These are phyloP conservation scores for Colletotrichum tofieldiae DNA, from an alignment of 2,329 filamentous ascomycete genomes.

Conservation along the genomic window DNA sequence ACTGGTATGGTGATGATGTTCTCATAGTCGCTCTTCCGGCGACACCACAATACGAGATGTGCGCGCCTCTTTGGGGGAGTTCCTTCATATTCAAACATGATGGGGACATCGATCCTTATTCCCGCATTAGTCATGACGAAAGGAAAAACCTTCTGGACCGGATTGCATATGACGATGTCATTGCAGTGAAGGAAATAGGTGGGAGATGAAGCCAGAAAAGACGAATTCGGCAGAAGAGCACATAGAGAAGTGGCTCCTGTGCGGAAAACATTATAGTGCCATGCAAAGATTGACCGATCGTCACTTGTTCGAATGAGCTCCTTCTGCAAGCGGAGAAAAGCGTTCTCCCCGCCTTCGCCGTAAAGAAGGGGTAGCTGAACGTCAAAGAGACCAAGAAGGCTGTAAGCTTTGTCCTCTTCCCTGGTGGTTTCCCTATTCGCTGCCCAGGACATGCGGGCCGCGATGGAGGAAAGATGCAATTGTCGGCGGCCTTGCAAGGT, in stretches of 20 bases:
- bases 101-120: background rate
- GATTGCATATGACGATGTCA: background rate
- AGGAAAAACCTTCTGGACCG: background rate
- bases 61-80: background rate
- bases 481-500: background rate
- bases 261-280: background rate
- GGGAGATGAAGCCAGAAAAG: background rate
- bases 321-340: conserved; percentile 47
- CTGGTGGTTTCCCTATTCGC: background rate
- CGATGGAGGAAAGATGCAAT: conserved; percentile 33
- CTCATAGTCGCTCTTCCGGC: background rate
- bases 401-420: background rate
- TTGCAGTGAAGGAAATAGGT: background rate
- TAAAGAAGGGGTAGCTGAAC: background rate
- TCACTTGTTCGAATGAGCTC: conserved; percentile 44
- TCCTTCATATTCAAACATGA: background rate
- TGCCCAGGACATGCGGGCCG: conserved; percentile 42
- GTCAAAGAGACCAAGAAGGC: background rate
- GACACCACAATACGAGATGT: background rate
- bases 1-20: background rate
- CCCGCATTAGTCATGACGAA: background rate
- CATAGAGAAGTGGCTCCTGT: background rate
- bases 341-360: conserved; percentile 5
- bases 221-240: background rate
- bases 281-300: conserved; percentile 2